phyloP scores from a whole-genome alignment of 257 asterid species.

The Nicotiana noctiflora region DNA sequence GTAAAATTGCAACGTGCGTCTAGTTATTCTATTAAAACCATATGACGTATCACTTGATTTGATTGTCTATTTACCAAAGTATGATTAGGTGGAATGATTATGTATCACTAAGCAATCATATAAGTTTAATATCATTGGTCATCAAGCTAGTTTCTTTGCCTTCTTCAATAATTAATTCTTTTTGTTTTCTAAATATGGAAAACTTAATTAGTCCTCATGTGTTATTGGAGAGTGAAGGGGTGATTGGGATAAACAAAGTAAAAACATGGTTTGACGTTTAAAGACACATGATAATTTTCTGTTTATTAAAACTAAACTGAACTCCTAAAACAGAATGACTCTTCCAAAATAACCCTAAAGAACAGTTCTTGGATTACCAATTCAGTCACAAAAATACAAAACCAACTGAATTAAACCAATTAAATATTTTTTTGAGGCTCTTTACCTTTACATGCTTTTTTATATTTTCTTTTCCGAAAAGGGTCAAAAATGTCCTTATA shows the following conservation, averaged over 20 bases:
- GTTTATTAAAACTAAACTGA: neutral
- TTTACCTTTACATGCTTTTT: neutral
- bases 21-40: neutral
- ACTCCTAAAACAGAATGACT: neutral
- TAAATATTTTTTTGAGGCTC: neutral
- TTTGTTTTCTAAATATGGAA: neutral
- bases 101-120: neutral
- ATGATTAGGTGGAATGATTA: neutral
- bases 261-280: neutral
- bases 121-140: neutral
- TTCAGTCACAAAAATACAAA: neutral
- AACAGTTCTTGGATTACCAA: neutral
- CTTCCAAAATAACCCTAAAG: neutral
- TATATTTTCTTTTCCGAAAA: no score
- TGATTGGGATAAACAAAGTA: neutral
- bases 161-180: neutral
- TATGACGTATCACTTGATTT: neutral
- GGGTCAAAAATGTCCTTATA: no score
- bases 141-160: neutral
- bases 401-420: neutral
- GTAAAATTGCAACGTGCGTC: neutral
- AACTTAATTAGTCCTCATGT: neutral
- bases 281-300: neutral
- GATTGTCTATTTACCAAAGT: neutral
- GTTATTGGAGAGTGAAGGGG: neutral